Conservation (phyloP, 257 asterid genomes). For the Buddleja alternifolia region DNA sequence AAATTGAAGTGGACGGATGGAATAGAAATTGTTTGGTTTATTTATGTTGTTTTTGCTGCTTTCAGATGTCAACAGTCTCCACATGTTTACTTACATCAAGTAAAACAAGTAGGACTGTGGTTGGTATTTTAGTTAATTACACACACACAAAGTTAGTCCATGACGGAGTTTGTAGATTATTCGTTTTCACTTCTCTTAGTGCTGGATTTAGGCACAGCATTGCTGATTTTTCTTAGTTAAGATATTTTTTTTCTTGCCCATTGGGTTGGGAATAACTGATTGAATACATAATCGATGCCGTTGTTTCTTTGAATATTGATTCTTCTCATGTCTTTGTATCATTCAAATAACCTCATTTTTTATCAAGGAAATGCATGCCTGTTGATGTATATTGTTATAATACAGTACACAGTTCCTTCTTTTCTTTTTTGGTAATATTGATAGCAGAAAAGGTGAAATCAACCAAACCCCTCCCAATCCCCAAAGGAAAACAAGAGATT, state of each 20-base stretch:
- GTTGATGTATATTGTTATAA: too few relatives aligned
- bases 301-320: conserved; percentile 4
- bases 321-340: not conserved
- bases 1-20: conserved; percentile 9
- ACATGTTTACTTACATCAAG: not conserved
- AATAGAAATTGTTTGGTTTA: too few relatives aligned
- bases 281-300: conserved; percentile 1
- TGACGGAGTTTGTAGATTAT: not conserved
- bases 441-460: too few relatives aligned
- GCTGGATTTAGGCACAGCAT: not conserved
- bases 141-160: not conserved
- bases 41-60: not conserved
- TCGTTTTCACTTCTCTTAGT: not conserved
- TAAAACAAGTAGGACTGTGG: not conserved
- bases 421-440: too few relatives aligned
- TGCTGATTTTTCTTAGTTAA: not conserved
- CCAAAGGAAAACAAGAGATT: not conserved
- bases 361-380: too few relatives aligned
- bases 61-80: too few relatives aligned
- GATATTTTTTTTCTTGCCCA: conserved; percentile 8
- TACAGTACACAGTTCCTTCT: too few relatives aligned
- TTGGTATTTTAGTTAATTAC: not conserved
- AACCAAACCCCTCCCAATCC: not conserved
- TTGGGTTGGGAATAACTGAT: not conserved
- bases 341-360: not conserved